A percentile compares a stretch with the other conserved stretches of the same genome.
These are phyloP conservation scores for peach (Prunus persica) DNA, from an alignment of 306 rosid species.

Conservation along the genomic window Prunus_persica_NCBIv2 NC_034009.1:10604001-10604500, in stretches of 20 bases:
- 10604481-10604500: constrained; percentile 33
- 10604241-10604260: constrained; percentile 18
- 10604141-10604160: constrained; percentile 20
- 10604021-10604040: constrained; percentile 32
- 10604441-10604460: constrained; percentile 38
- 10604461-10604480: constrained; percentile 46
- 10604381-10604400: constrained; percentile 20
- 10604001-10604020: constrained; percentile 23
- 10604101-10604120: constrained; percentile 18
- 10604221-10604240: constrained; percentile 51
- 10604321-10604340: constrained; percentile 33
- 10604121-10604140: constrained; percentile 48
- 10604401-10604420: constrained; percentile 16
- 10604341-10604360: constrained; percentile 41
- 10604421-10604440: constrained; percentile 2
- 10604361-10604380: constrained; percentile 28
- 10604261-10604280: constrained; percentile 25
- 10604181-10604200: constrained; percentile 20
- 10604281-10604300: constrained; percentile 25
- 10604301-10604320: constrained; percentile 36
- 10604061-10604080: not conserved
- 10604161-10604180: constrained; percentile 12
- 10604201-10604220: constrained; percentile 48
- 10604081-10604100: not conserved
- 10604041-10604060: constrained; percentile 31